Evolutionary conservation across 2,329 filamentous ascomycete species (phyloP).

Genomic region (Simplicillium aogashimaense): DNA sequence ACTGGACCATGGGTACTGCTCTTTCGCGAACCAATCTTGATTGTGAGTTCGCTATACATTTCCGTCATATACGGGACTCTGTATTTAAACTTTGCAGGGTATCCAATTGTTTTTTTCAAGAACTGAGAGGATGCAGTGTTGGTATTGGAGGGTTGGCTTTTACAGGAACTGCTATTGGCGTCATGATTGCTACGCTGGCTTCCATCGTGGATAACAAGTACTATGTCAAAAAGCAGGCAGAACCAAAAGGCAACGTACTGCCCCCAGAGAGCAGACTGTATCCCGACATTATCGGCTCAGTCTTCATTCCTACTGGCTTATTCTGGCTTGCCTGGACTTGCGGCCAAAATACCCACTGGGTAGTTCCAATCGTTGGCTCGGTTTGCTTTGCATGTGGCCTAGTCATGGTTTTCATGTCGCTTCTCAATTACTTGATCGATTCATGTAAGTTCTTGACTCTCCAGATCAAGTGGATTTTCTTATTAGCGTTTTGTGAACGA

Average conservation of each 20-base stretch:
- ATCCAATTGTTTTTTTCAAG: slow-evolving; percentile 48
- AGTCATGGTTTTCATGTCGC: slow-evolving; percentile 49
- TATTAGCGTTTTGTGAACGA: too few species aligned
- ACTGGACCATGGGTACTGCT: slow-evolving; percentile 50
- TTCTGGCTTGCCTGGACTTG: slow-evolving; percentile 55
- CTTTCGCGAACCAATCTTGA: slow-evolving; percentile 51
- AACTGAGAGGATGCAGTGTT: slow-evolving; percentile 36
- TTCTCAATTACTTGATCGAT: slow-evolving; percentile 55
- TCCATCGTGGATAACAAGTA: slow-evolving; percentile 33
- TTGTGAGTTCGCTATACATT: slow-evolving; percentile 48
- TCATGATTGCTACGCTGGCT: slow-evolving; percentile 40
- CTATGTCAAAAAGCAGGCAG: slow-evolving; percentile 14
- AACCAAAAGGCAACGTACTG: slow-evolving; percentile 24
- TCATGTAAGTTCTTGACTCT: slow-evolving; percentile 18
- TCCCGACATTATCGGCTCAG: slow-evolving; percentile 42
- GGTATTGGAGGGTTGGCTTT: slow-evolving; percentile 47
- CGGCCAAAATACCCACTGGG: slow-evolving; percentile 39
- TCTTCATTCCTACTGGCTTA: slow-evolving; percentile 43
- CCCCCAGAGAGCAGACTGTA: slow-evolving; percentile 49
- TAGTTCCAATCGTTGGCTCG: slow-evolving; percentile 26
- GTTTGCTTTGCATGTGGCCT: slow-evolving; percentile 40
- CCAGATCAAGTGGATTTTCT: too few species aligned
- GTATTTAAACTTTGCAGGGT: slow-evolving; percentile 37
- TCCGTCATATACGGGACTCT: slow-evolving; percentile 38
- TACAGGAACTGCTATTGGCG: slow-evolving; percentile 49